Percentiles rank a stretch among this genome's conserved stretches.
These are phyloP conservation scores for Sporothrix curviconia DNA, from an alignment of 2,329 filamentous ascomycete genomes.

Conservation along the genomic window DNA sequence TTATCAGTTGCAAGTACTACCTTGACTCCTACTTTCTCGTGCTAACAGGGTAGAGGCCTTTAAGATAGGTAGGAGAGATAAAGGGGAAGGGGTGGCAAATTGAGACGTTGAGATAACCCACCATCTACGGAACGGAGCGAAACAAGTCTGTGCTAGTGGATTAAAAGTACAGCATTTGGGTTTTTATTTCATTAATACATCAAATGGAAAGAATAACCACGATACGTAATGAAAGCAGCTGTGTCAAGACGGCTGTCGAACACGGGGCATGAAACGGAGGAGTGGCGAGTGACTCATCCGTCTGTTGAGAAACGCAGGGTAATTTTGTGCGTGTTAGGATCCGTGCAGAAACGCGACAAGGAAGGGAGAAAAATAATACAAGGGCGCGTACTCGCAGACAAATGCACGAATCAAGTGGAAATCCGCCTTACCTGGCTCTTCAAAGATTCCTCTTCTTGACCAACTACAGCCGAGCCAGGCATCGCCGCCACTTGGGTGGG, in stretches of 20 bases:
- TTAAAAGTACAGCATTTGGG: too few species aligned
- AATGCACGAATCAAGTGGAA: neutral
- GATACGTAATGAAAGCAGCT: neutral
- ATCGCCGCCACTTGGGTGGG: neutral
- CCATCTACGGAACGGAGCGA: constrained; percentile 1
- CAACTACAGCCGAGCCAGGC: neutral
- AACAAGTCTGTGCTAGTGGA: neutral
- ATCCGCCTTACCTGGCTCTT: neutral
- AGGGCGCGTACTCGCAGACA: neutral
- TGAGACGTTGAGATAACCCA: neutral
- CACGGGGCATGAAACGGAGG: neutral
- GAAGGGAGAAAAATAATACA: neutral
- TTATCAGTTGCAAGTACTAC: too few species aligned
- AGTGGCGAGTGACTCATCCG: constrained; percentile 10
- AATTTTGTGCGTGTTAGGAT: too few species aligned
- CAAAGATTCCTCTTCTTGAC: neutral
- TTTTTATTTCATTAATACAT: too few species aligned
- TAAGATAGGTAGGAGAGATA: neutral
- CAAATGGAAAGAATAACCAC: neutral
- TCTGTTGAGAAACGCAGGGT: neutral
- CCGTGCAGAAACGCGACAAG: neutral
- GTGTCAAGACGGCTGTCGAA: neutral
- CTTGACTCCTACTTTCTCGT: neutral
- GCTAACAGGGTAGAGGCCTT: neutral
- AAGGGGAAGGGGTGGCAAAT: constrained; percentile 1